Conservation (phyloP, 331 rosid species). For the Cydonia oblonga region DNA sequence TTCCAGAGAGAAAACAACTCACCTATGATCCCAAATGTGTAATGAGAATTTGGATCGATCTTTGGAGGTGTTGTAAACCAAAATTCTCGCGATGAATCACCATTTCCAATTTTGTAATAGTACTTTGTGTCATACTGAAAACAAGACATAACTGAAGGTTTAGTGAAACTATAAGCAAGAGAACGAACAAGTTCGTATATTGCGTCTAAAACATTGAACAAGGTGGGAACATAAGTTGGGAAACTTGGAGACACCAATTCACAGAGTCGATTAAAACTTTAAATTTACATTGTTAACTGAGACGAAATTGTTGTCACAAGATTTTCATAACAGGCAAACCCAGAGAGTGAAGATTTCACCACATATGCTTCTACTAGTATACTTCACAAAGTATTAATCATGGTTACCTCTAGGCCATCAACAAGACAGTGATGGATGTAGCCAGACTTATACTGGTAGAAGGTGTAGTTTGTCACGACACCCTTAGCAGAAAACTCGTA, state of each 20-base stretch:
- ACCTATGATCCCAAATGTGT: conserved; percentile 94
- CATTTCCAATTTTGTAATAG: conserved; percentile 74
- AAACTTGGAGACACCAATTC: not conserved
- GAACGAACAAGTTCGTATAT: not conserved
- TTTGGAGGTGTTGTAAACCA: conserved; percentile 77
- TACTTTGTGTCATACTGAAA: conserved; percentile 71
- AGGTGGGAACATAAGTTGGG: not conserved
- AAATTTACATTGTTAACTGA: not conserved
- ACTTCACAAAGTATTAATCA: not conserved
- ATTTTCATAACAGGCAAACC: not conserved
- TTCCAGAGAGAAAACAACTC: conserved; percentile 18
- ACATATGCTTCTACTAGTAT: not conserved
- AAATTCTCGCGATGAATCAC: conserved; percentile 75
- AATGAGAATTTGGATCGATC: conserved; percentile 53
- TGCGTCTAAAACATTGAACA: too few relatives aligned
- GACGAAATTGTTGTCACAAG: not conserved
- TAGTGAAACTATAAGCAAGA: not conserved
- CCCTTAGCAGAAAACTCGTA: conserved; percentile 49
- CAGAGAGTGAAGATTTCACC: not conserved
- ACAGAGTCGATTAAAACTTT: not conserved
- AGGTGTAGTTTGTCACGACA: conserved; percentile 49
- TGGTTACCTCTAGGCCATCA: conserved; percentile 63
- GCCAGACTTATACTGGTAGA: conserved; percentile 74
- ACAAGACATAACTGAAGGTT: not conserved
- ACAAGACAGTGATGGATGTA: conserved; percentile 81